Base-by-base conservation (phyloP, 2,329 filamentous ascomycete species). In the Cercospora zeina region DNA sequence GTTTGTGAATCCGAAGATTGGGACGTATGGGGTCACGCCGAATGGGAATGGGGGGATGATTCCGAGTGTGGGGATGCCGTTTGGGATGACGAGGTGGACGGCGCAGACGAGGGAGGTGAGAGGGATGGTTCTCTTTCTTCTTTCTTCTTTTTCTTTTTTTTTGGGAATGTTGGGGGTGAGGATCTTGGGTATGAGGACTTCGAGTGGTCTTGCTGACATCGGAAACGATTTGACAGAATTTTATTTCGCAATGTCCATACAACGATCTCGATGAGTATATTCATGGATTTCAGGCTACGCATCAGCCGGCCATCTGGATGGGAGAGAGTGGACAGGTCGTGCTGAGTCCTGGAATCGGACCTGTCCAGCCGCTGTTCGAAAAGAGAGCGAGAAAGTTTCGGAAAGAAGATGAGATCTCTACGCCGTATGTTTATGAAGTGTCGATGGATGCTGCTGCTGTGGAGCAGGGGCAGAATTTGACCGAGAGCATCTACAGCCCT, bases 261-360 rank as follows among this genome's bases (percentile, higher is more conserved):
- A 74, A 78, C 24, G 77, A 81, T 56, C 64, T 73, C 13, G 80
- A 82, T 60, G 61, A 67, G 0, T 75, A 75, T 24, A 75, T 81
- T 8, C 80, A 82, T 62, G 79, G 80, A 0, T 81, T 82, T 59
- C 79, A 82, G 66, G 80, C 79, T 8, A 81, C 80, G 0, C 80
- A 82, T 59, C 80, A 82, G 64, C 80, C 80, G 0, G 80, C 80
- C 0, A 82, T 82, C n/a, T 81, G 80, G 80, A 82, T 82, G 78
- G 80, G 79, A 3, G 80, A 82, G 66, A 73, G 77, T 10, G 80
- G 80, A 6, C 79, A 81, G 66, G 73, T 79, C 1, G 76, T 81
- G 3, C 50, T 82, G 3, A 73, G 70, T 39, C 76, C 79, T 0
- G 78, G 79, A 0, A 70, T 78, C 45, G 73, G 75, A 9, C 62